These are phyloP conservation scores for Pythium graminicola DNA, from an alignment of 352 stramenopile species.

Conservation along the genomic window DNA sequence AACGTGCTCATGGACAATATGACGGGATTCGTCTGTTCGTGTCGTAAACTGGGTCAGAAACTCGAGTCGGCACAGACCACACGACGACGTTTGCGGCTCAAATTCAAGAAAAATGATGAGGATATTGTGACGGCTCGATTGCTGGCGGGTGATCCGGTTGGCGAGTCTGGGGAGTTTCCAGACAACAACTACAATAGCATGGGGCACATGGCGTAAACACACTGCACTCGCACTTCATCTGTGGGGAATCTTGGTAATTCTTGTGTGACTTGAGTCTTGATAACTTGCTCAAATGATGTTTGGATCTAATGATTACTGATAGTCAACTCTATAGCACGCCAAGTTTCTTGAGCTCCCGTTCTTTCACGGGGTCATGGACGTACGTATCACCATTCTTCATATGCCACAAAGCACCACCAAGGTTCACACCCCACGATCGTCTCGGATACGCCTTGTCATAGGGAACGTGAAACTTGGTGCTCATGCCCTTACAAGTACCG, in stretches of 20 bases:
- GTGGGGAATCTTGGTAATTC: neutral
- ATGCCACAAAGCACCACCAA: slow-evolving; percentile 73
- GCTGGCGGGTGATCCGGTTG: slow-evolving; percentile 12
- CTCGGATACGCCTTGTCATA: slow-evolving; percentile 44
- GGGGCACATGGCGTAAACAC: slow-evolving; percentile 1
- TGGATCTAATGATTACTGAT: too few species aligned
- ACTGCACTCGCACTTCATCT: too few species aligned
- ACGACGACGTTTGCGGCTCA: slow-evolving; percentile 18
- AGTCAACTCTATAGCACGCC: slow-evolving; percentile 43
- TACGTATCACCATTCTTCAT: slow-evolving; percentile 82
- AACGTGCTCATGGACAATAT: slow-evolving; percentile 15
- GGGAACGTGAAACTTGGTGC: slow-evolving; percentile 67
- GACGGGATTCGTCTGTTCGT: slow-evolving; percentile 16
- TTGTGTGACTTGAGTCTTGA: neutral
- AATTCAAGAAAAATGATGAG: slow-evolving; percentile 17
- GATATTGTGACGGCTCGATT: slow-evolving; percentile 12
- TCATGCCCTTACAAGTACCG: slow-evolving; percentile 60
- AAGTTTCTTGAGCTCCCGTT: slow-evolving; percentile 44
- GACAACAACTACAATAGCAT: slow-evolving; percentile 18
- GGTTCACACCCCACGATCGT: slow-evolving; percentile 58
- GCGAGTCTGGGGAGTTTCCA: slow-evolving; percentile 13
- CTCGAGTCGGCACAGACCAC: slow-evolving; percentile 22
- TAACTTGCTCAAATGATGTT: neutral
- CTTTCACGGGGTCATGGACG: slow-evolving; percentile 56
- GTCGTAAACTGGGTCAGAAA: slow-evolving; percentile 27